phyloP scores from a whole-genome alignment of 164 flowering plant species.

The Vitis amurensis region DNA sequence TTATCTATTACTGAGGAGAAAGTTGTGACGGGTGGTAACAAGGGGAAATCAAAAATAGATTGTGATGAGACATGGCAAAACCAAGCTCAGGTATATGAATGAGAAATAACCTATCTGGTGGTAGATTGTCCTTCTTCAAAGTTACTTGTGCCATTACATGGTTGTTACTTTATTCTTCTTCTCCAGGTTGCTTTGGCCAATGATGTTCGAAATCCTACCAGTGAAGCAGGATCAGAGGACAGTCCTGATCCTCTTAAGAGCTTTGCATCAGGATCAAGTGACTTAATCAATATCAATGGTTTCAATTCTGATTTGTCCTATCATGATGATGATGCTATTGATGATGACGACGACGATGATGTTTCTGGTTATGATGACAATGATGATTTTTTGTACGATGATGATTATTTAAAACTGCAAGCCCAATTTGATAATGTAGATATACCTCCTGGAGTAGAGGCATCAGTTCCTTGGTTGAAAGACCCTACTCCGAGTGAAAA shows the following conservation, averaged over 20 bases:
- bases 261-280: constrained; percentile 19
- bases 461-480: constrained; percentile 43
- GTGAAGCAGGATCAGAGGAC: constrained; percentile 14
- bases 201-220: constrained; percentile 12
- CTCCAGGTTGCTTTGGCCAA: constrained; percentile 20
- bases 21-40: background rate
- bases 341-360: constrained; percentile 13
- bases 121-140: background rate
- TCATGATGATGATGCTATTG: constrained; percentile 25
- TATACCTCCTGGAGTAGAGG: constrained; percentile 65
- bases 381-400: constrained; percentile 26
- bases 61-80: background rate
- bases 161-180: constrained; percentile 1
- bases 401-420: constrained; percentile 38
- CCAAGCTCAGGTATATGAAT: background rate
- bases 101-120: background rate
- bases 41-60: constrained; percentile 11
- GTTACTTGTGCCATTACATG: background rate
- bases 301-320: constrained; percentile 24
- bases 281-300: constrained; percentile 11
- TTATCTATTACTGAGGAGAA: background rate
- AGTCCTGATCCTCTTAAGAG: constrained; percentile 15
- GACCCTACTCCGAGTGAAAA: constrained; percentile 19
- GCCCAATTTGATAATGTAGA: constrained; percentile 56
- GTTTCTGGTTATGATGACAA: constrained; percentile 20